Base-by-base conservation (phyloP, 257 asterid genomes). In the Solanum stenotomum region DNA sequence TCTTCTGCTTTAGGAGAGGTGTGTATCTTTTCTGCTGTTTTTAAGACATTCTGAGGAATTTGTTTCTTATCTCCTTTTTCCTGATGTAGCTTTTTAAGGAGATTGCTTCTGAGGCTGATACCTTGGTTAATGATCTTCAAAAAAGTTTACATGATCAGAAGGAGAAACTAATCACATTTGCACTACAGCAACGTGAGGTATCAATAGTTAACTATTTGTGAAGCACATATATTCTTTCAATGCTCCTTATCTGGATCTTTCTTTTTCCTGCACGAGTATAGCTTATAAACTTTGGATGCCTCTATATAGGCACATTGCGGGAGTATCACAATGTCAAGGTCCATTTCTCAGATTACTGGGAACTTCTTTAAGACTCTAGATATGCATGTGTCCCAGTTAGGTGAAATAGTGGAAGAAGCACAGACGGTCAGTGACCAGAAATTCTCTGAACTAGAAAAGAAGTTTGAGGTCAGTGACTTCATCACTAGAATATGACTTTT, bases 1-100 rank as follows among this genome's bases (percentile, higher is more conserved):
- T 96, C 99, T 46, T 92, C 94, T 42, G 94, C 96, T 84, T 89
- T 95, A 76, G 96, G 93, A 88, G 96, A 96, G 98, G 99, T 97
- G 81, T 84, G 92, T 46, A 33, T 87, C 89, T 77, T 65, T 88
- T 90, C 88, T 40, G 31, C 33, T 70, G 88, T 65, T 71, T 82
- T 82, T 49, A 18, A 29, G 86, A 82, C 61, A 49, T 49, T 82
- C 18, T 46, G 44, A 18, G 70, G 44, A 82, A 10, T 13, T 10
- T 82, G 31, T 15, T 82, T 82, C 86, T 82, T 0, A 82, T 46
- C 86, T 49, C 86, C 86, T 59, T 89, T 91, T 91, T 90, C 89
- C 44, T 82, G 29, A 31, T 91, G 93, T 98, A 97, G 99, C 98
- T 93, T 75, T 94, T 96, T 92, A 90, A 89, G 90, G 94, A 94